These are phyloP conservation scores for Tephrocybe sp. DNA, from an alignment of 768 basidiomycete species.

Conservation along the genomic window DNA sequence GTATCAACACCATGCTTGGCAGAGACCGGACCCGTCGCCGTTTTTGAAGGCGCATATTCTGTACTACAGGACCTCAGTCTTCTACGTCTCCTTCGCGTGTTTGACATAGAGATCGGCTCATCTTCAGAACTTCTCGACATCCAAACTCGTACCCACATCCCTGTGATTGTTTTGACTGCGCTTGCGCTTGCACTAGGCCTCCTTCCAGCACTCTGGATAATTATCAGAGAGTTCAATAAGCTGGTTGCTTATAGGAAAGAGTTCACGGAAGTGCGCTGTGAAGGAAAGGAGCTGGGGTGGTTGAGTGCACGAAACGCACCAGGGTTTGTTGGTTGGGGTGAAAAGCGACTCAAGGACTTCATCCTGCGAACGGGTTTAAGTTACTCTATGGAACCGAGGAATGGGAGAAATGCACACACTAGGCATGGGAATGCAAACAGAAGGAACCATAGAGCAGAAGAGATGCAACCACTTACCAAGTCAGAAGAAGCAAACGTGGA, in stretches of 20 bases:
- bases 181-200: constrained; percentile 61
- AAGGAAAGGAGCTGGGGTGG: constrained; percentile 75
- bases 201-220: constrained; percentile 61
- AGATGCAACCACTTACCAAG: constrained; percentile 38
- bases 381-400: constrained; percentile 41
- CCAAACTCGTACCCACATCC: constrained; percentile 42
- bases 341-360: constrained; percentile 69
- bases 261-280: constrained; percentile 65
- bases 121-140: constrained; percentile 26
- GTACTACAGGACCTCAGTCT: constrained; percentile 74
- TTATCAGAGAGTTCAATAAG: constrained; percentile 60
- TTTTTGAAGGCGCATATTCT: constrained; percentile 59
- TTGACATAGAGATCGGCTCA: constrained; percentile 42
- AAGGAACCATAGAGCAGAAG: constrained; percentile 31
- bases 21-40: constrained; percentile 38
- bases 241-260: constrained; percentile 51
- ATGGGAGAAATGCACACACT: constrained; percentile 22
- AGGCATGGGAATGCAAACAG: constrained; percentile 30
- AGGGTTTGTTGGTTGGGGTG: constrained; percentile 71
- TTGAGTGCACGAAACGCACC: constrained; percentile 59
- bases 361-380: constrained; percentile 66
- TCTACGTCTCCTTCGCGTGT: constrained; percentile 63
- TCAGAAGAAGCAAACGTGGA: constrained; percentile 46
- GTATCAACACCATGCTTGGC: constrained; percentile 68
- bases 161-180: constrained; percentile 67